These are phyloP conservation scores for Chlorencoelia australis DNA, from an alignment of 2,329 filamentous ascomycete species.

Conservation along the genomic window DNA sequence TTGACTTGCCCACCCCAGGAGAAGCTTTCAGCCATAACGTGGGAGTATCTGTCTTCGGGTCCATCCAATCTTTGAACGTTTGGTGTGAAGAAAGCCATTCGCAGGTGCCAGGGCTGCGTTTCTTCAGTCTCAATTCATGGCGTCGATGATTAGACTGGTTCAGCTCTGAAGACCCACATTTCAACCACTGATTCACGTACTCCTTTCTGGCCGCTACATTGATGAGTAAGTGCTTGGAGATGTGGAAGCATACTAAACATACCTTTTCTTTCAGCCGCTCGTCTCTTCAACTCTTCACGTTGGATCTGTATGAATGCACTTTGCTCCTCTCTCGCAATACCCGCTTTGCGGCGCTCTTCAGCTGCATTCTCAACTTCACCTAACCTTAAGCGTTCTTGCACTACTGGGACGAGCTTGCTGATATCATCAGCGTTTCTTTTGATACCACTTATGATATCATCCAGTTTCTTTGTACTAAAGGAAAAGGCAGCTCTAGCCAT, in stretches of 20 bases:
- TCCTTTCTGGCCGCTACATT: neutral
- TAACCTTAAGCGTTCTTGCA: constrained; percentile 2
- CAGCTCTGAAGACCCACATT: neutral
- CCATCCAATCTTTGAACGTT: neutral
- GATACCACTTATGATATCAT: neutral
- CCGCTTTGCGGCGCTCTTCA: constrained; percentile 1
- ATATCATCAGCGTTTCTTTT: constrained; percentile 1
- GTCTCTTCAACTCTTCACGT: constrained; percentile 1
- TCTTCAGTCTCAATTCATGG: neutral
- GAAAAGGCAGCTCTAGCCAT: constrained; percentile 2
- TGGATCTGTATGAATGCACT: constrained; percentile 1
- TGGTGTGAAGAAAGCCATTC: constrained; percentile 1
- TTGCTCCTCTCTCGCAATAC: constrained; percentile 1
- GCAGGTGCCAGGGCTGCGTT: constrained; percentile 1
- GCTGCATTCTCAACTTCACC: constrained; percentile 1
- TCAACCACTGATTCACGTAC: constrained; percentile 4
- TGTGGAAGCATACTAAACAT: neutral
- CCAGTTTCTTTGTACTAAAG: constrained; percentile 3
- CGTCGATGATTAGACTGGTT: constrained; percentile 1
- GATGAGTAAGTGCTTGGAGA: neutral
- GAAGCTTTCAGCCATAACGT: constrained; percentile 1
- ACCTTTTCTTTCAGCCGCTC: constrained; percentile 1
- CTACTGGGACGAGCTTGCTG: constrained; percentile 1
- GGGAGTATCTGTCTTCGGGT: neutral
- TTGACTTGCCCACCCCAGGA: constrained; percentile 1